Evolutionary conservation across 495 filamentous ascomycete species (phyloP), one percentile per base, ranked within the genome.

Genomic region (Penicillium paxilli): DNA sequence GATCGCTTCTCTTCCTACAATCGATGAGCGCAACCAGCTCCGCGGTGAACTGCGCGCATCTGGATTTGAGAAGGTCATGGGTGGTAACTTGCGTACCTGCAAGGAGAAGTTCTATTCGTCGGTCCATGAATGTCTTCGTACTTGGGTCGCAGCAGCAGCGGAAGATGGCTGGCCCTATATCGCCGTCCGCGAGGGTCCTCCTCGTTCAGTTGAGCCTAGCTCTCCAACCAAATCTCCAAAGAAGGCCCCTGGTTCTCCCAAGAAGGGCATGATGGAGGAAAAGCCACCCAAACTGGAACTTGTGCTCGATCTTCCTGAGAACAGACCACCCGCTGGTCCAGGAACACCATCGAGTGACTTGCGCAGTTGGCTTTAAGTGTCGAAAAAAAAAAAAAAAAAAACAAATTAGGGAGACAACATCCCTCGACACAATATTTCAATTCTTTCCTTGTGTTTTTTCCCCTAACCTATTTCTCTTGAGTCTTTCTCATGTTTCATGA

Each of bases 21-120:
- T 56, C 1, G 77, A 82, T 14, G 84, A 92, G 45, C 87, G 94
- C 46, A 97, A 96, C 71, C 64, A 78, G 1, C 80, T 98, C 19
- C 87, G 94, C 17, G 73, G 76, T 24, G 85, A 92, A 51, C 75
- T 98, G 33, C 81, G 83, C 22, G 85, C 92, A 52, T 93, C 88
- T 6, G 95, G 94, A 4, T 97, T 92, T 73, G 94, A 98, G 75
- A 92, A 90, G 63, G 83, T 85, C 48, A 87, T 97, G 82, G 95
- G 92, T 6, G 82, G 77, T 17, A 91, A 81, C 52, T 68, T 98
- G 57, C 82, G 94, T 14, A 86, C 92, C 19, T 98, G 94, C 78
- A 98, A 98, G 69, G 94, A 96, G 70, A 97, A 96, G 64, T 93
- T 98, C 66, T 98, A 98, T 60, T 86, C 86, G 1, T 80, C 87